These are phyloP conservation scores for Backusella australiensis DNA, from an alignment of 192 early-diverging fungal genomes.

Conservation along the genomic window DNA sequence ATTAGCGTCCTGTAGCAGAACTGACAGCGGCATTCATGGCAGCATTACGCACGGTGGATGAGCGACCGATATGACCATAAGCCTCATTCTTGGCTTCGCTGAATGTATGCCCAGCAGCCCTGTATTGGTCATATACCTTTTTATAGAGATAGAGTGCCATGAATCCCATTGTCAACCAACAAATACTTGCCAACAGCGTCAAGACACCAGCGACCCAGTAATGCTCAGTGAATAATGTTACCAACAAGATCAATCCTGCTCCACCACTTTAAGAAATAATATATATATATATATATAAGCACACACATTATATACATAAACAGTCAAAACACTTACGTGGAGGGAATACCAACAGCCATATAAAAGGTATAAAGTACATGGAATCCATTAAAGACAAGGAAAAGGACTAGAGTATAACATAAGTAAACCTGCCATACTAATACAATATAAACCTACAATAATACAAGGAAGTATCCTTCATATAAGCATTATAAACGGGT, in stretches of 20 bases:
- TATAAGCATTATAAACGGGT: constrained; percentile 84
- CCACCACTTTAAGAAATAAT: constrained; percentile 49
- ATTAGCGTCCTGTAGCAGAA: constrained; percentile 16
- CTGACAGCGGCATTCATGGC: constrained; percentile 19
- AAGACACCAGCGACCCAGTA: constrained; percentile 65
- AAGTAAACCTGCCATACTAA: background rate
- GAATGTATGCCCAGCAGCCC: constrained; percentile 68
- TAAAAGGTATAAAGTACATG: constrained; percentile 79
- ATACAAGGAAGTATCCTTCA: constrained; percentile 84
- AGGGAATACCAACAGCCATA: constrained; percentile 85
- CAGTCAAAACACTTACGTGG: constrained; percentile 47
- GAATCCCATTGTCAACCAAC: constrained; percentile 46
- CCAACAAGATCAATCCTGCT: constrained; percentile 80
- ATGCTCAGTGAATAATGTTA: constrained; percentile 66
- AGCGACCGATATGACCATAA: constrained; percentile 29
- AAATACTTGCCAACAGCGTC: constrained; percentile 48
- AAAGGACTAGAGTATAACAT: constrained; percentile 52
- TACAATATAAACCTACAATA: constrained; percentile 49
- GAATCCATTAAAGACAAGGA: constrained; percentile 84
- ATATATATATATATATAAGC: background rate
- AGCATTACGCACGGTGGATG: constrained; percentile 16
- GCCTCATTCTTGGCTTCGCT: constrained; percentile 62
- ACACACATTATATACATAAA: background rate
- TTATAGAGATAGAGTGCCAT: constrained; percentile 41
- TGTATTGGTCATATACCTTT: constrained; percentile 64